These are phyloP conservation scores for Fusarium haematococcum DNA, from an alignment of 2,329 filamentous ascomycete species.

Conservation along the genomic window DNA sequence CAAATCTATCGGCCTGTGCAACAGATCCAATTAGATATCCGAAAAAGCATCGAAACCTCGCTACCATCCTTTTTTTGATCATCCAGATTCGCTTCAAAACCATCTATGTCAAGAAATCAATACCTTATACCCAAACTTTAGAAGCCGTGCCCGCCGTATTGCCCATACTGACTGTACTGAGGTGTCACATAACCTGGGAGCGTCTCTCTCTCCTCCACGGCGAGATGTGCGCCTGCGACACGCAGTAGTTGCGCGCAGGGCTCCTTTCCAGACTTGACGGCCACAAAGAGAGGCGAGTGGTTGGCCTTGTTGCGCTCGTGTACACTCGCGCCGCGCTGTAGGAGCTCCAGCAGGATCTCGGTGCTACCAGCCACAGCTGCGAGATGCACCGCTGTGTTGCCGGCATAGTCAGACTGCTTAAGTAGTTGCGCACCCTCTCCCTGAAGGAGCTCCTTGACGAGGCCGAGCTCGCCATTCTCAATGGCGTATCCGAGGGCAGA, in stretches of 20 bases:
- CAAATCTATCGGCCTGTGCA: background rate
- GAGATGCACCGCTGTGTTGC: slow-evolving; percentile 77
- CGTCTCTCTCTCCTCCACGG: slow-evolving; percentile 53
- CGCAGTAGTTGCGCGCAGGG: slow-evolving; percentile 66
- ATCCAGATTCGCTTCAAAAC: slow-evolving; percentile 12
- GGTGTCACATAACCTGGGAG: slow-evolving; percentile 39
- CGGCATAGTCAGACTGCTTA: slow-evolving; percentile 82
- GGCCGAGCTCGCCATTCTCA: slow-evolving; percentile 74
- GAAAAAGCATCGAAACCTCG: slow-evolving; percentile 9
- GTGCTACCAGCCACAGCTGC: slow-evolving; percentile 66
- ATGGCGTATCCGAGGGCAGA: slow-evolving; percentile 85
- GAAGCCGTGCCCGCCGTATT: slow-evolving; percentile 12
- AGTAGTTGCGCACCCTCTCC: slow-evolving; percentile 75
- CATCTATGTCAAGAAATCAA: background rate
- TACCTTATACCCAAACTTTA: background rate
- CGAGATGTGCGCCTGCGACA: slow-evolving; percentile 71
- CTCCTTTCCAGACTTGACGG: slow-evolving; percentile 66
- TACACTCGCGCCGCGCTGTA: slow-evolving; percentile 73
- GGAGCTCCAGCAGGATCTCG: slow-evolving; percentile 68
- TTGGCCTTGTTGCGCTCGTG: slow-evolving; percentile 74
- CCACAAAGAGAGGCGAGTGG: slow-evolving; percentile 74
- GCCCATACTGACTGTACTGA: slow-evolving; percentile 30
- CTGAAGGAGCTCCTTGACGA: slow-evolving; percentile 75
- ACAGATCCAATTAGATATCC: background rate
- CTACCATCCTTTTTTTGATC: slow-evolving; percentile 4